A percentile compares a stretch with the other conserved stretches of the same genome.
phyloP scores from a whole-genome alignment of 768 basidiomycete species.

The Suillus alpinus region DNA sequence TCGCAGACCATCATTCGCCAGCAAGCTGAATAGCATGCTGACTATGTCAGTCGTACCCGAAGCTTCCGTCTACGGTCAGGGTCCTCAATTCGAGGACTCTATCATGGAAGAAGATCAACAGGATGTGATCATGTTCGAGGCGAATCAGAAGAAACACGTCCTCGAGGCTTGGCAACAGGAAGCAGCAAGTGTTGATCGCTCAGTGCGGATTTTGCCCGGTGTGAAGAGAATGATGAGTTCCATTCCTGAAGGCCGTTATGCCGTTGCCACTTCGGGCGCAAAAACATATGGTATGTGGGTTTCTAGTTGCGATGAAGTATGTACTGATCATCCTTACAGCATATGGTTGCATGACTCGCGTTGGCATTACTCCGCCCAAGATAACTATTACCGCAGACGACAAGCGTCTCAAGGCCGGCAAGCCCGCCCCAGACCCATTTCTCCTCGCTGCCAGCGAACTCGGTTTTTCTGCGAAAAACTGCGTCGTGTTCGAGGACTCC shows the following conservation, averaged over 20 bases:
- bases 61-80: constrained; percentile 20
- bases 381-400: constrained; percentile 78
- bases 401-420: constrained; percentile 64
- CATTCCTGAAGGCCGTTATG: constrained; percentile 63
- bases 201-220: constrained; percentile 71
- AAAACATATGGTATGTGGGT: constrained; percentile 57
- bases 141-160: constrained; percentile 27
- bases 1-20: constrained; percentile 48
- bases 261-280: constrained; percentile 73
- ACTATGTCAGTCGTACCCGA: constrained; percentile 35
- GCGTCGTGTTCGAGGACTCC: constrained; percentile 79
- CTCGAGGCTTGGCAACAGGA: constrained; percentile 55
- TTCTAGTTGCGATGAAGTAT: background rate
- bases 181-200: constrained; percentile 53
- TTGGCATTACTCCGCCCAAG: constrained; percentile 62
- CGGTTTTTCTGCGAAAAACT: constrained; percentile 53
- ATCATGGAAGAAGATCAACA: constrained; percentile 36
- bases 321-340: constrained; percentile 30
- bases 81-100: constrained; percentile 24
- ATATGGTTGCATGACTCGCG: constrained; percentile 67
- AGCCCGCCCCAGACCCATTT: constrained; percentile 64
- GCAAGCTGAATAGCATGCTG: constrained; percentile 39
- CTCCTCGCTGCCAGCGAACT: constrained; percentile 59
- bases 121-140: constrained; percentile 28
- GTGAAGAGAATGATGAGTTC: constrained; percentile 63